A percentile compares a stretch with the other conserved stretches of the same genome.
These are phyloP conservation scores for Calonectria pauciramosa DNA, from an alignment of 2,329 filamentous ascomycete genomes.

Conservation along the genomic window DNA sequence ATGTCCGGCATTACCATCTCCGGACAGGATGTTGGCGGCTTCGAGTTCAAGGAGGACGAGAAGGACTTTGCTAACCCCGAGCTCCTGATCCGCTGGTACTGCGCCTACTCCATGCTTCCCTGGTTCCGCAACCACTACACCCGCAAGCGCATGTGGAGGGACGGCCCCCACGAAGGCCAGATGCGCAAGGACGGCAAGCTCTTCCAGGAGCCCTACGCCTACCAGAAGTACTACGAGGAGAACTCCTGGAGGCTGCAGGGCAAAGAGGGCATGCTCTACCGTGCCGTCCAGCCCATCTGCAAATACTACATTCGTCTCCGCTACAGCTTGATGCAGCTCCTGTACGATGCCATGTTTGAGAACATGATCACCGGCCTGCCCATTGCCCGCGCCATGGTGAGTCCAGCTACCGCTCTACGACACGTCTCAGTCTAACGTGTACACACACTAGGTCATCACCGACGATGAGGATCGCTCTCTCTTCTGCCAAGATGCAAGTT, in stretches of 20 bases:
- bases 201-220: neutral
- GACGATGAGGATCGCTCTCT: slow-evolving; percentile 4
- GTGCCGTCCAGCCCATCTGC: neutral
- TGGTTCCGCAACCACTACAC: slow-evolving; percentile 20
- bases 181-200: neutral
- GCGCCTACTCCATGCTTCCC: neutral
- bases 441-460: slow-evolving; percentile 18
- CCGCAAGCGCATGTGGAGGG: neutral
- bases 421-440: no score
- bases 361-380: slow-evolving; percentile 13
- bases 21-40: slow-evolving; percentile 8
- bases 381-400: slow-evolving; percentile 12
- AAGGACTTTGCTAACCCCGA: neutral
- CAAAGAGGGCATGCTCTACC: neutral
- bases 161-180: neutral
- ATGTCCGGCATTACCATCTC: slow-evolving; percentile 7
- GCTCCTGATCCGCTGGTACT: slow-evolving; percentile 9
- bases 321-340: slow-evolving; percentile 10
- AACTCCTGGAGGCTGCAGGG: neutral
- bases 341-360: slow-evolving; percentile 19
- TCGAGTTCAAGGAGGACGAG: neutral
- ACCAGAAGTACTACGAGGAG: neutral
- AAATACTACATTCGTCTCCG: slow-evolving; percentile 15
- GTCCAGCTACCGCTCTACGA: no score
- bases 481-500: neutral